A percentile compares a stretch with the other conserved stretches of the same genome.
These are phyloP conservation scores for Streptanthus diversifolius DNA, from an alignment of 345 rosid genomes.

Conservation along the genomic window DNA sequence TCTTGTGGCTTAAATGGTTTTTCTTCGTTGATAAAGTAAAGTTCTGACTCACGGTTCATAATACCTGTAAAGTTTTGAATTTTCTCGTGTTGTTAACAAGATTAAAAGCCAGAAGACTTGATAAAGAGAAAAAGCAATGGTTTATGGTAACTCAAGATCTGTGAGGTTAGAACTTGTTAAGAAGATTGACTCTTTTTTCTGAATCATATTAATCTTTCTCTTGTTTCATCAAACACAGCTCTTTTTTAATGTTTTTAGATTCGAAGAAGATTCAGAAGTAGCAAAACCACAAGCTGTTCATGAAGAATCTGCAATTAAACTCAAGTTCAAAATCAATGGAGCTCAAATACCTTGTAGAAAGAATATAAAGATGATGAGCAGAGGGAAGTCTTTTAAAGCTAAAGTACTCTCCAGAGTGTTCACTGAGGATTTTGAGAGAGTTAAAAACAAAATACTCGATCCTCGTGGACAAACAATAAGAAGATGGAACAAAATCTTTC, in stretches of 20 bases:
- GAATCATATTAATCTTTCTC: not conserved
- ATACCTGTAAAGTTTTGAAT: constrained; percentile 2
- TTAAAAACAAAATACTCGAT: constrained; percentile 60
- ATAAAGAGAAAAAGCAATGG: constrained; percentile 29
- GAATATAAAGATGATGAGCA: constrained; percentile 27
- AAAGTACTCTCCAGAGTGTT: constrained; percentile 74
- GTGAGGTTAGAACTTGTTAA: constrained; percentile 50
- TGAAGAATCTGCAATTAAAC: constrained; percentile 42
- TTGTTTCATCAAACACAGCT: not conserved
- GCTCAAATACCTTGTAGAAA: constrained; percentile 37
- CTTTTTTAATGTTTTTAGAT: constrained; percentile 32
- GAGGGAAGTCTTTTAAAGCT: constrained; percentile 50
- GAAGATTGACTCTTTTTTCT: not conserved
- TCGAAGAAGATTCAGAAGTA: constrained; percentile 53
- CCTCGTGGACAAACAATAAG: constrained; percentile 62
- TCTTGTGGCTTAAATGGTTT: constrained; percentile 13
- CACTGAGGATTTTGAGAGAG: constrained; percentile 68
- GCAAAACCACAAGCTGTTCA: constrained; percentile 38
- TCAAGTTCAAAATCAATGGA: constrained; percentile 48
- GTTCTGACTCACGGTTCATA: constrained; percentile 14
- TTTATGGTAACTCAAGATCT: constrained; percentile 53
- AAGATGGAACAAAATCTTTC: constrained; percentile 71
- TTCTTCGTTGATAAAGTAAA: constrained; percentile 15
- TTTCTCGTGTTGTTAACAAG: constrained; percentile 25
- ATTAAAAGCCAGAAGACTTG: constrained; percentile 8